phyloP scores from a whole-genome alignment of 2,329 filamentous ascomycete genomes.

The Aspergillus sp. region DNA sequence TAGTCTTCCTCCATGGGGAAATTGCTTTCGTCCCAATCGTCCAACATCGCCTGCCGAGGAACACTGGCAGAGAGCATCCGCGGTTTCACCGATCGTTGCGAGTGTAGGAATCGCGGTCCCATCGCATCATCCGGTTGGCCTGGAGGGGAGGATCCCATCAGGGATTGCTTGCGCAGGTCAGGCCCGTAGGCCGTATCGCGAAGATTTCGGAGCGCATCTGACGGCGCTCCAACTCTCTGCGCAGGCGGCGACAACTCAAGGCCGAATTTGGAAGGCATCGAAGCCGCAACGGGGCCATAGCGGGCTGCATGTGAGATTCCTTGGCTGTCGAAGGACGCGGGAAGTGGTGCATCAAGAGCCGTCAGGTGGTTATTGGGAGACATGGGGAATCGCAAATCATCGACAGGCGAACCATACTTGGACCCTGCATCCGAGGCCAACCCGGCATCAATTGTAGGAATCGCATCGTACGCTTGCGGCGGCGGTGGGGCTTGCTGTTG shows the following conservation, averaged over 20 bases:
- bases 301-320: slow-evolving; percentile 86
- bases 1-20: slow-evolving; percentile 87
- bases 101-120: slow-evolving; percentile 57
- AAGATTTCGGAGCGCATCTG: slow-evolving; percentile 53
- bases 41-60: slow-evolving; percentile 43
- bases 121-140: slow-evolving; percentile 58
- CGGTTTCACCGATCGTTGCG: slow-evolving; percentile 54
- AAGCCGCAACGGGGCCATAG: slow-evolving; percentile 83
- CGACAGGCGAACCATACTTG: slow-evolving; percentile 75
- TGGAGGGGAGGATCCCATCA: slow-evolving; percentile 51
- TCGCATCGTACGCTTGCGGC: slow-evolving; percentile 36
- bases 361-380: slow-evolving; percentile 73
- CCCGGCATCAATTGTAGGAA: slow-evolving; percentile 51
- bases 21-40: slow-evolving; percentile 52
- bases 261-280: slow-evolving; percentile 84
- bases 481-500: background rate
- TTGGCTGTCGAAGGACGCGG: slow-evolving; percentile 92
- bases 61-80: slow-evolving; percentile 55
- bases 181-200: slow-evolving; percentile 60
- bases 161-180: slow-evolving; percentile 57
- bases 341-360: slow-evolving; percentile 85
- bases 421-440: slow-evolving; percentile 52
- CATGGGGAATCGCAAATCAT: slow-evolving; percentile 66
- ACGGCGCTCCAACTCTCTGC: slow-evolving; percentile 55
- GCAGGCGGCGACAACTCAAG: slow-evolving; percentile 66